Evolutionary conservation across 2,329 filamentous ascomycete species (phyloP).

Genomic region (Orbilia javanica): DNA sequence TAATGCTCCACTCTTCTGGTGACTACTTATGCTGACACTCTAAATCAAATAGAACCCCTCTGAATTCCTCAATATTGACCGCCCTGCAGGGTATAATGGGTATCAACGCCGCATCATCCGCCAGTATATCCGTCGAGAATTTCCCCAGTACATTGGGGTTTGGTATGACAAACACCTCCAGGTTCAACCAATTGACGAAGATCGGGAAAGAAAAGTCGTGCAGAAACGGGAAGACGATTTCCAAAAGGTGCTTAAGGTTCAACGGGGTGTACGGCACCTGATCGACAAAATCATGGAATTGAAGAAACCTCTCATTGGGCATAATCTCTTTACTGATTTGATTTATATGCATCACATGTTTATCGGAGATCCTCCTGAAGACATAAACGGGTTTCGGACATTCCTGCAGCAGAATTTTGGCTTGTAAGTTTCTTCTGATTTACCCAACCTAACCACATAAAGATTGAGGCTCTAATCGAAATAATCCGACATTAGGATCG

Average conservation of each 20-base stretch:
- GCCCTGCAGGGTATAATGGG: conserved; percentile 67
- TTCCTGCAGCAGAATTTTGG: conserved; percentile 69
- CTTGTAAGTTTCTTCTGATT: conserved; percentile 49
- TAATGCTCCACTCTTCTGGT: not conserved
- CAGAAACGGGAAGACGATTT: conserved; percentile 60
- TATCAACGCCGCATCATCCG: conserved; percentile 77
- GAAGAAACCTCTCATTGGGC: conserved; percentile 70
- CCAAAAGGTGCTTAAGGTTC: conserved; percentile 56
- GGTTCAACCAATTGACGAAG: conserved; percentile 67
- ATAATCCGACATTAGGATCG: conserved; percentile 64
- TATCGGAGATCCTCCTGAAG: conserved; percentile 71
- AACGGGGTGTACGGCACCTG: conserved; percentile 60
- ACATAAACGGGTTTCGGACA: conserved; percentile 69
- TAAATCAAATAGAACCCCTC: conserved; percentile 3
- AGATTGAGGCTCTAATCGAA: not conserved
- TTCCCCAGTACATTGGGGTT: conserved; percentile 66
- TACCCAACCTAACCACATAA: not conserved
- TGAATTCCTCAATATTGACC: conserved; percentile 58
- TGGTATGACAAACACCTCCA: conserved; percentile 60
- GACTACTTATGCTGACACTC: not conserved
- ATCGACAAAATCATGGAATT: conserved; percentile 61
- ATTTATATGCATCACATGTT: conserved; percentile 75
- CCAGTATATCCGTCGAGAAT: conserved; percentile 76
- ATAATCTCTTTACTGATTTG: conserved; percentile 76
- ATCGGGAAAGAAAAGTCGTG: conserved; percentile 65